Evolutionary conservation across 306 rosid species (phyloP).

Genomic region (Corylus americana): DNA sequence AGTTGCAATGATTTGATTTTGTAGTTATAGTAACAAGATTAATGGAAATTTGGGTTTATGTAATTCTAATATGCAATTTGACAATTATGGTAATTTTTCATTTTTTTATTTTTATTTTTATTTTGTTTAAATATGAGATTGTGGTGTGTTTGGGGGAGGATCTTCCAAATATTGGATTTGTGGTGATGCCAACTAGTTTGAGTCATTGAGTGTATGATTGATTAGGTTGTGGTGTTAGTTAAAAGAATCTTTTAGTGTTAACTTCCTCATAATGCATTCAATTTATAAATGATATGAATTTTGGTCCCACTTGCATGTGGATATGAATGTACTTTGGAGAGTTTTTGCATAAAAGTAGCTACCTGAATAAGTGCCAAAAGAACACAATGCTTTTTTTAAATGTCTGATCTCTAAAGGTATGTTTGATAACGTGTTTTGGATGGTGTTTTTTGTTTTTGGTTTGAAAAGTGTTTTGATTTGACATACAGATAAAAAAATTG

Average conservation of each 20-base stretch:
- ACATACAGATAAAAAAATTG: no score
- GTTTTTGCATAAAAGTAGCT: background rate
- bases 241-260: constrained; percentile 3
- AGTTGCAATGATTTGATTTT: background rate
- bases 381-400: background rate
- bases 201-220: background rate
- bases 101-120: background rate
- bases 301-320: constrained; percentile 15
- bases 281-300: background rate
- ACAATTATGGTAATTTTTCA: background rate
- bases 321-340: background rate
- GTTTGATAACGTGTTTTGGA: no score
- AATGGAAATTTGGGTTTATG: background rate
- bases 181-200: background rate
- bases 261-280: background rate
- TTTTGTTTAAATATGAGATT: background rate
- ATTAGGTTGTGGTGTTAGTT: constrained; percentile 5
- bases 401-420: no score
- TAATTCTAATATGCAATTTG: no score
- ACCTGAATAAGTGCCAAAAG: background rate
- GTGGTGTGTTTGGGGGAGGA: background rate
- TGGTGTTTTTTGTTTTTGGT: no score
- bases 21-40: background rate
- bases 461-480: no score
- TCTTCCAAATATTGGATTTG: background rate